Percentiles rank a stretch among this genome's conserved stretches.
phyloP scores from a whole-genome alignment of 2,329 filamentous ascomycete genomes.

The Tolypocladium guangdongense region DNA sequence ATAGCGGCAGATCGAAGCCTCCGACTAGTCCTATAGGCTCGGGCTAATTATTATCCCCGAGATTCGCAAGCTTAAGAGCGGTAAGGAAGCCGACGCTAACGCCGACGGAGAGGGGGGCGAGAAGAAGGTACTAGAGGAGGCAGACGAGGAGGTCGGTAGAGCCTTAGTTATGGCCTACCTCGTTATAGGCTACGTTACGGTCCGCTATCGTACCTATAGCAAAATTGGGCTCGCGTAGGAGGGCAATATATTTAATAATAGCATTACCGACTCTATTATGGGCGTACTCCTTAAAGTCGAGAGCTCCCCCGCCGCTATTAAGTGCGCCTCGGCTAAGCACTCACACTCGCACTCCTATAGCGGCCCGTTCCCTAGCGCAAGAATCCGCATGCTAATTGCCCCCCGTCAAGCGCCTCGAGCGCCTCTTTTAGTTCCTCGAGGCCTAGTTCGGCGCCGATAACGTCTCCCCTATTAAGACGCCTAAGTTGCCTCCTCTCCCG shows the following conservation, averaged over 20 bases:
- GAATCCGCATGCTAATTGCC: conserved; percentile 65
- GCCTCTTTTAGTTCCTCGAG: conserved; percentile 92
- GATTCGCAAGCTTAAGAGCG: conserved; percentile 25
- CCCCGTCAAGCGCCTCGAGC: conserved; percentile 66
- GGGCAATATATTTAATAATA: conserved; percentile 94
- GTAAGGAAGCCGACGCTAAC: conserved; percentile 22
- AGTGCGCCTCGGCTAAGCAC: conserved; percentile 40
- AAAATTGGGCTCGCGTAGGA: conserved; percentile 94
- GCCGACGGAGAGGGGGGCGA: conserved; percentile 23
- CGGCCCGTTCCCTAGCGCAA: conserved; percentile 33
- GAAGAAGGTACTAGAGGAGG: conserved; percentile 35
- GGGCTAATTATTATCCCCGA: conserved; percentile 31
- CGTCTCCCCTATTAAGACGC: conserved; percentile 61
- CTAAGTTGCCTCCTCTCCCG: conserved; percentile 38
- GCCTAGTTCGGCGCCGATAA: conserved; percentile 85
- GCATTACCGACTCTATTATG: conserved; percentile 94
- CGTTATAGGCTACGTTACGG: conserved; percentile 83
- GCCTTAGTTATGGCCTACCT: conserved; percentile 46
- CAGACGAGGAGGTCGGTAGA: conserved; percentile 52
- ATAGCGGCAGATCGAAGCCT: too few species aligned
- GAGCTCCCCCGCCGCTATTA: conserved; percentile 87
- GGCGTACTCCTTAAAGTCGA: conserved; percentile 86
- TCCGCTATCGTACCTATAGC: conserved; percentile 66
- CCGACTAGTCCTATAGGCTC: too few species aligned
- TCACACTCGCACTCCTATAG: conserved; percentile 14